Percentiles rank a stretch among this genome's conserved stretches.
These are phyloP conservation scores for Trichophyton simii DNA, from an alignment of 2,329 filamentous ascomycete genomes.

Conservation along the genomic window DNA sequence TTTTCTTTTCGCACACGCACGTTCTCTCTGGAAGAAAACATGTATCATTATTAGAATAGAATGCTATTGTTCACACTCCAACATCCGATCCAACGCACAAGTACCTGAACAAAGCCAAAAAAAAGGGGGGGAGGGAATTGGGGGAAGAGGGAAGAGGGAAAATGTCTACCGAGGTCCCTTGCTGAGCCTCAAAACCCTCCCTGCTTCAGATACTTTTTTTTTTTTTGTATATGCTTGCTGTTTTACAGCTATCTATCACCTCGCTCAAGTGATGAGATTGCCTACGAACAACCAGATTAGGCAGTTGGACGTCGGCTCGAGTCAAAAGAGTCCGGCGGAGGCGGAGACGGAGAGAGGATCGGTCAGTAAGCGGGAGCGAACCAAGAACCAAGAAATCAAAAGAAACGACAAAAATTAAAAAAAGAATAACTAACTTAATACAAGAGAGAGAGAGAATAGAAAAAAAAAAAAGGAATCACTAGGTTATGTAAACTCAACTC, in stretches of 20 bases:
- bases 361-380: too few relatives aligned
- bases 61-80: background rate
- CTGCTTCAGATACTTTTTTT: too few relatives aligned
- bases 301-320: background rate
- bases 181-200: background rate
- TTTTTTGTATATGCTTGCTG: too few relatives aligned
- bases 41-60: conserved; percentile 4
- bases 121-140: background rate
- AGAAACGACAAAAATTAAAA: background rate
- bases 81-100: background rate
- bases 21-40: background rate
- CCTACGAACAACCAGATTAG: background rate
- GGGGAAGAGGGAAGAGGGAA: background rate
- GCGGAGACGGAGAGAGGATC: too few relatives aligned
- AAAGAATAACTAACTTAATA: background rate
- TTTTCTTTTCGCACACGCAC: background rate
- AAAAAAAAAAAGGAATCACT: too few relatives aligned
- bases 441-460: too few relatives aligned
- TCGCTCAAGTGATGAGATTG: background rate
- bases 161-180: background rate
- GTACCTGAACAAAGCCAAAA: background rate
- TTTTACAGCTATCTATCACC: background rate
- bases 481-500: too few relatives aligned
- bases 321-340: too few relatives aligned
- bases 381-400: background rate